phyloP scores from a whole-genome alignment of 495 filamentous ascomycete species.

The Aspergillus steynii region DNA sequence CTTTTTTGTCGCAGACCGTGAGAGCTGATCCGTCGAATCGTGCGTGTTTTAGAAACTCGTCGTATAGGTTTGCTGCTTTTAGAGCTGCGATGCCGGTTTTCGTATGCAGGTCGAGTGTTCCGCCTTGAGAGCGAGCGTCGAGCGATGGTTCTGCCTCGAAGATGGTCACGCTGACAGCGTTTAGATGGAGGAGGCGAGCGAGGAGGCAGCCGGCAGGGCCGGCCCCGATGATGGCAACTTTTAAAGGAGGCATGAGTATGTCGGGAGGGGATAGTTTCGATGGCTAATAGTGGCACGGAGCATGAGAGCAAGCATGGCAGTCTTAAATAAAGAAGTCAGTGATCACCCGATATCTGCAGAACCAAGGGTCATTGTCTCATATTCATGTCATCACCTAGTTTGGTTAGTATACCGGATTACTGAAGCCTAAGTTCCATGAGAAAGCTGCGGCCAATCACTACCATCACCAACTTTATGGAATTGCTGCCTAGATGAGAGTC shows the following conservation, averaged over 20 bases:
- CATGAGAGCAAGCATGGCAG: too few relatives aligned
- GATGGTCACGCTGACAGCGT: slow-evolving; percentile 16
- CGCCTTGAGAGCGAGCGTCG: slow-evolving; percentile 42
- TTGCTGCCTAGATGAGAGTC: too few relatives aligned
- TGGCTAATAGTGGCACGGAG: too few relatives aligned
- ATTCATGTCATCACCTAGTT: too few relatives aligned
- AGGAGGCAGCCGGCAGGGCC: slow-evolving; percentile 55
- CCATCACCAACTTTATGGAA: too few relatives aligned
- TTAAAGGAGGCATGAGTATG: background rate
- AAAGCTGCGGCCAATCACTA: too few relatives aligned
- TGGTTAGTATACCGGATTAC: too few relatives aligned
- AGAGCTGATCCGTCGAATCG: background rate
- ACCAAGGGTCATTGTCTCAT: too few relatives aligned
- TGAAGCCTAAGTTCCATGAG: too few relatives aligned
- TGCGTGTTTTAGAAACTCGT: slow-evolving; percentile 46
- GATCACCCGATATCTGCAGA: too few relatives aligned
- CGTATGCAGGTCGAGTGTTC: slow-evolving; percentile 57
- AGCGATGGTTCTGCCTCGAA: slow-evolving; percentile 31
- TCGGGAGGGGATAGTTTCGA: too few relatives aligned
- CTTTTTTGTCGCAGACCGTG: background rate
- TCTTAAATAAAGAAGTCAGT: too few relatives aligned
- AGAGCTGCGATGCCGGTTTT: slow-evolving; percentile 52
- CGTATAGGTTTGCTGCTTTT: slow-evolving; percentile 48
- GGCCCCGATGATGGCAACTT: slow-evolving; percentile 46
- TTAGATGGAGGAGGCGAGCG: slow-evolving; percentile 50